Evolutionary conservation across 139 green algal genomes (phyloP).

Genomic region (Eudorina sp.): DNA sequence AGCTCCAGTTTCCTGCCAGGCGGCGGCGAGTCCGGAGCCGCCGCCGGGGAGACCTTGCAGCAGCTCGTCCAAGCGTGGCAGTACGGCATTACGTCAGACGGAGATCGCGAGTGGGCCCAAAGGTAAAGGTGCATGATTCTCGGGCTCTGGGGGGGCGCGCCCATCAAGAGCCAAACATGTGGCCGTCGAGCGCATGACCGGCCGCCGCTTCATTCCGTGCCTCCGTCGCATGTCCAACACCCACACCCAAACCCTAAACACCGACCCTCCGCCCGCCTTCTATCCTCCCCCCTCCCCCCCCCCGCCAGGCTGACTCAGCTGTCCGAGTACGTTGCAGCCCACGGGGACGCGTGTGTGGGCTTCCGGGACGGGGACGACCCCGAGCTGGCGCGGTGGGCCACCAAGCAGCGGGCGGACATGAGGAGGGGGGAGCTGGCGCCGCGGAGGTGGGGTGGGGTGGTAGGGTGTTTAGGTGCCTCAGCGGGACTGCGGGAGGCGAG

Average conservation of each 20-base stretch:
- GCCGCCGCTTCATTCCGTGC: no score
- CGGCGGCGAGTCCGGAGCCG: neutral
- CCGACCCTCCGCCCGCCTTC: neutral
- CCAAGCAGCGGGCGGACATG: slow-evolving; percentile 65
- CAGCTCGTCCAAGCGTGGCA: slow-evolving; percentile 69
- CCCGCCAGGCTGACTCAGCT: slow-evolving; percentile 61
- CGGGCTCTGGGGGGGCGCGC: no score
- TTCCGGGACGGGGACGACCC: slow-evolving; percentile 72
- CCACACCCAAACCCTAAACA: neutral
- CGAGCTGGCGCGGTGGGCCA: slow-evolving; percentile 72
- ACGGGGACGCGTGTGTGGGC: slow-evolving; percentile 78
- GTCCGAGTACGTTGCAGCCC: slow-evolving; percentile 57
- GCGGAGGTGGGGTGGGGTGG: neutral
- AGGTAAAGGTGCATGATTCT: slow-evolving; percentile 31
- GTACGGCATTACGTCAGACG: slow-evolving; percentile 73
- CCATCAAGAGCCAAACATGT: no score
- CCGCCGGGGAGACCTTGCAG: neutral
- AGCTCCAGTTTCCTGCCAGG: neutral
- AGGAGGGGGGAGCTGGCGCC: neutral
- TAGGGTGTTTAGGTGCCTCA: slow-evolving; percentile 6
- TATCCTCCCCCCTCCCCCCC: neutral
- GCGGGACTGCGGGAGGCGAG: no score
- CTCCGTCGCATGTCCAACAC: no score
- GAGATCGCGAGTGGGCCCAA: slow-evolving; percentile 63
- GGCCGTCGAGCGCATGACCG: no score